Evolutionary conservation across 1,284 basidiomycete genomes (phyloP), one percentile per base, ranked within the genome.

Genomic region (Heterobasidion parviporum): DNA sequence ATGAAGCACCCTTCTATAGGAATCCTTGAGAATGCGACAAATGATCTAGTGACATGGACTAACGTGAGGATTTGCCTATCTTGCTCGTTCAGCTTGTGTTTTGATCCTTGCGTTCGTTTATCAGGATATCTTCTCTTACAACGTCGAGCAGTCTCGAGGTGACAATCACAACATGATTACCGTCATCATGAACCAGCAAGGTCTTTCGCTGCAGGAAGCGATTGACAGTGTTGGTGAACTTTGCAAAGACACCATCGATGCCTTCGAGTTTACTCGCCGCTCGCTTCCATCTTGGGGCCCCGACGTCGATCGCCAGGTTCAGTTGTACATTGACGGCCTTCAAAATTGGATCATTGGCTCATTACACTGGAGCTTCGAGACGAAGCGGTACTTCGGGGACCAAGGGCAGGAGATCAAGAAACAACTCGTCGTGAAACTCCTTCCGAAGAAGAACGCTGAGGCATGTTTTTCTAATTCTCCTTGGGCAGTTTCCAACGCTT

Each of bases 61-160:
- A 75, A 74, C 57, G 73, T 73, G 60, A 62, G 71, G 26, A 2
- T 62, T 9, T 18, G n/a, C 4, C 46, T 47, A 47, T 32, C 46
- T 16, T 10, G 46, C 46, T 14, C 18, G 12, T 32, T 26, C 26
- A 26, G 26, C 26, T 26, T 26, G 26, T 26, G 16, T 52, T 41
- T 34, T 18, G 18, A 16, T 47, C 46, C 10, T 18, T 16, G 12
- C 8, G 26, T 10, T 47, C 18, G 12, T 20, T 8, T n/a, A 18
- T 34, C 60, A 75, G 72, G 73, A 75, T 60, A 69, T 75, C 48
- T 75, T 73, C 62, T 76, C 74, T 1, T 76, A 68, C 65, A 75
- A 75, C 55, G 70, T 72, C 52, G 74, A 76, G 58, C 74, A 75
- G 60, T 65, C 72, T 2, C 66, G 63, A 63, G 73, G 73, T 41